Base-by-base conservation (phyloP, 208 protist species). In the Tetramitus jugosus region DNA sequence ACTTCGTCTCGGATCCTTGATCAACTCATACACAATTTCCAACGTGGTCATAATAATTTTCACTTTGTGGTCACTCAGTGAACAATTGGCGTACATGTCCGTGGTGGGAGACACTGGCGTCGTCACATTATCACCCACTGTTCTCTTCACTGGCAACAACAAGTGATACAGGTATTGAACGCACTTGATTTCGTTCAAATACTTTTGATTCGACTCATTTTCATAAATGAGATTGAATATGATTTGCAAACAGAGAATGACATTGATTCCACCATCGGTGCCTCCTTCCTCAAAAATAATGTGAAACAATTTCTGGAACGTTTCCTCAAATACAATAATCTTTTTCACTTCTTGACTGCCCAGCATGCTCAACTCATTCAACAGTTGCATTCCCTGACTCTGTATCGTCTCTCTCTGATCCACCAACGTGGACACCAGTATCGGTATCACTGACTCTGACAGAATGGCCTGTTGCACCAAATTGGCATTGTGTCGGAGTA, bases 261-360 rank as follows among this genome's bases (percentile, higher is more conserved):
- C 29, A 23, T 39, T 20, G 39, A 53, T 37, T 29, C 37, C 37
- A 20, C 33, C 33, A 43, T 40, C 6, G 29, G 39, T 43, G 3
- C 37, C 37, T 29, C 37, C 37, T 53, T 74, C 67, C 37, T 74
- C 35, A 33, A 37, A n/a, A 29, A 74, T 53, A 53, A 74, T 53
- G 17, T 43, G 10, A 35, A 74, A 74, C 35, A 52, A 74, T 39
- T 56, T 74, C 39, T 74, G 42, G 53, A 74, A 74, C 6, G 26
- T 20, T 53, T 42, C 67, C 26, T 74, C 40, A 53, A 74, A 74
- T 20, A 37, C 67, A 39, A 74, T 56, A 39, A 74, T 53, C 35
- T 74, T 74, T 53, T 53, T 53, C 23, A 53, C 31, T 43, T 74
- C 67, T 39, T 43, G 14, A 13, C 4, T 13, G 17, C 37, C 40